Conservation (phyloP, 176 grass and related monocot genomes). For the Juncus effusus region DNA sequence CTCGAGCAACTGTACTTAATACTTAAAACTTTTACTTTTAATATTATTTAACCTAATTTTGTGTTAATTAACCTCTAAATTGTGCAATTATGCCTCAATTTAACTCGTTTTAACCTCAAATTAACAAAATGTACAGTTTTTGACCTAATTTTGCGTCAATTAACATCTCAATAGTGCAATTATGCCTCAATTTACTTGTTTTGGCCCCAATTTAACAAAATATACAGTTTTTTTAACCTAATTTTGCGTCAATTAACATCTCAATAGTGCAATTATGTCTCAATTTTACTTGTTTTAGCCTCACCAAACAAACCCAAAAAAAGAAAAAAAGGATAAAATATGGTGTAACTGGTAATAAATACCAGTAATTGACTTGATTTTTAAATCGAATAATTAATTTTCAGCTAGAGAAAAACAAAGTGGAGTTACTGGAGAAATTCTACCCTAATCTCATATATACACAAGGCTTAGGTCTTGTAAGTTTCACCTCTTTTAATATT, state of each 20-base stretch:
- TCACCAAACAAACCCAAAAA: background rate
- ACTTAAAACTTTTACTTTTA: slow-evolving; percentile 1
- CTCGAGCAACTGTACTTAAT: slow-evolving; percentile 46
- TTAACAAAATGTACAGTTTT: background rate
- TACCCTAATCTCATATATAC: slow-evolving; percentile 42
- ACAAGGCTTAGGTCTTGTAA: slow-evolving; percentile 43
- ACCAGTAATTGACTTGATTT: background rate
- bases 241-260: background rate
- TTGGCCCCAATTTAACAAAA: background rate
- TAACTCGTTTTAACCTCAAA: background rate
- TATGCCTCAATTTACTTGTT: background rate
- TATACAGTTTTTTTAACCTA: too few relatives aligned
- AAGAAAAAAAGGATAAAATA: background rate
- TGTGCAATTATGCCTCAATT: background rate
- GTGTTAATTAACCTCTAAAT: background rate
- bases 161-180: background rate
- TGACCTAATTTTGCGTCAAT: background rate
- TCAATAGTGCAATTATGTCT: background rate
- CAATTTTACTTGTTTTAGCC: background rate
- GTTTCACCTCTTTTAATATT: slow-evolving; percentile 1
- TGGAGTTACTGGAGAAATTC: slow-evolving; percentile 35
- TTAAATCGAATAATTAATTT: slow-evolving; percentile 17
- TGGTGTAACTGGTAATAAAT: slow-evolving; percentile 1
- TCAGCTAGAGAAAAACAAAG: slow-evolving; percentile 44
- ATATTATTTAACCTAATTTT: background rate